A percentile compares a stretch with the other conserved stretches of the same genome.
Conservation (phyloP, 176 grass and related monocot genomes). For the Carex pumila region DNA sequence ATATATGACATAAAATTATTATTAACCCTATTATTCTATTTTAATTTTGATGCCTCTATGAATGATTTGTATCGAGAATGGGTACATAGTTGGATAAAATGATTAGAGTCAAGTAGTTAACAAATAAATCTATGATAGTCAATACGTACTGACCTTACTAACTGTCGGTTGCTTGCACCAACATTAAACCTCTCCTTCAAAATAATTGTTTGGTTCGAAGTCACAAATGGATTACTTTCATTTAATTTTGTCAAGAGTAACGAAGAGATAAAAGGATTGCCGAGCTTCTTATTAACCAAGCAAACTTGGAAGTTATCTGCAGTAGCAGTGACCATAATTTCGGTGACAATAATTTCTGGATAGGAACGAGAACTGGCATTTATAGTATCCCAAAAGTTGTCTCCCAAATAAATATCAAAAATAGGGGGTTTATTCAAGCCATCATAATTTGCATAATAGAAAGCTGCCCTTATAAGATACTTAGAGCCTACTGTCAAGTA, state of each 20-base stretch:
- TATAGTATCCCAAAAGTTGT: conserved; percentile 28
- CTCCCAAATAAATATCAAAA: conserved; percentile 43
- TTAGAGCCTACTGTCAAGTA: conserved; percentile 28
- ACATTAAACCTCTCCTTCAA: neutral
- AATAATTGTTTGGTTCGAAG: conserved; percentile 23
- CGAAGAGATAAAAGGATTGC: conserved; percentile 41
- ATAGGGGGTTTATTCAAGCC: conserved; percentile 16
- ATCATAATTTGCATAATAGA: conserved; percentile 46
- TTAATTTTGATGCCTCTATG: too few species aligned
- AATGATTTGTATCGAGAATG: too few species aligned
- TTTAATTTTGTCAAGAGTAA: conserved; percentile 33
- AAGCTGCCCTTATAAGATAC: conserved; percentile 35
- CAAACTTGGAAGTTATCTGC: conserved; percentile 35
- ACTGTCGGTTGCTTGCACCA: neutral
- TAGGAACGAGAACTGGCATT: neutral
- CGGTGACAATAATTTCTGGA: neutral
- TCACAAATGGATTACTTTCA: conserved; percentile 18
- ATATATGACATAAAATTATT: too few species aligned
- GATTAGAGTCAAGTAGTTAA: too few species aligned
- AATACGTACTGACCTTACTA: too few species aligned
- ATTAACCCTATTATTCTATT: too few species aligned
- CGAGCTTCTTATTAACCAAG: conserved; percentile 23
- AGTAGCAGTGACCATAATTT: conserved; percentile 30
- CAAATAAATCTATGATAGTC: too few species aligned
- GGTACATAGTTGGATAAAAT: too few species aligned